phyloP scores from a whole-genome alignment of 306 rosid species.

The Malus orientalis region DNA sequence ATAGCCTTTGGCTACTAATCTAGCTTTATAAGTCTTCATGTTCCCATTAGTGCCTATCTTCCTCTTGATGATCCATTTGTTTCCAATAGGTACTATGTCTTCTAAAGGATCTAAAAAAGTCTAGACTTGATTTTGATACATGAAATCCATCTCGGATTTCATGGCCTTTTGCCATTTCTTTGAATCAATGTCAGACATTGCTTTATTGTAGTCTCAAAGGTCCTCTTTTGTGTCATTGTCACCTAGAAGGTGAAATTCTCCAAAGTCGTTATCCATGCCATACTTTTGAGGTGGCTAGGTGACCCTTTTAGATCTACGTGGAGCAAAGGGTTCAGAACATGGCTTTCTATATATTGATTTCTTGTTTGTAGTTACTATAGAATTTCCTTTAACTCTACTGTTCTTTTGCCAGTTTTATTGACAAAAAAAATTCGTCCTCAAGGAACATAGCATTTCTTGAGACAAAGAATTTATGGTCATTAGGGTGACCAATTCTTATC shows the following conservation, averaged over 20 bases:
- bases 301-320: background rate
- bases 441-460: background rate
- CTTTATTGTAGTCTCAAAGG: background rate
- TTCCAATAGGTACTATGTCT: too few relatives aligned
- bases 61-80: too few relatives aligned
- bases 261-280: background rate
- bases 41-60: too few relatives aligned
- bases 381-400: background rate
- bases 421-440: too few relatives aligned
- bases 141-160: too few relatives aligned
- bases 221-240: too few relatives aligned
- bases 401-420: background rate
- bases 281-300: too few relatives aligned
- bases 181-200: background rate
- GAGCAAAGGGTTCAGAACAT: background rate
- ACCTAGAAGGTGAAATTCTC: background rate
- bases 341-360: background rate
- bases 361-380: background rate
- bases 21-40: too few relatives aligned
- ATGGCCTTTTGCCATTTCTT: too few relatives aligned
- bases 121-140: too few relatives aligned
- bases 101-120: too few relatives aligned
- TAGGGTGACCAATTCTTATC: background rate
- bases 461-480: background rate
- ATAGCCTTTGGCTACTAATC: too few relatives aligned